Conservation (phyloP, 345 rosid species). For the Dipteronia dyeriana region DNA sequence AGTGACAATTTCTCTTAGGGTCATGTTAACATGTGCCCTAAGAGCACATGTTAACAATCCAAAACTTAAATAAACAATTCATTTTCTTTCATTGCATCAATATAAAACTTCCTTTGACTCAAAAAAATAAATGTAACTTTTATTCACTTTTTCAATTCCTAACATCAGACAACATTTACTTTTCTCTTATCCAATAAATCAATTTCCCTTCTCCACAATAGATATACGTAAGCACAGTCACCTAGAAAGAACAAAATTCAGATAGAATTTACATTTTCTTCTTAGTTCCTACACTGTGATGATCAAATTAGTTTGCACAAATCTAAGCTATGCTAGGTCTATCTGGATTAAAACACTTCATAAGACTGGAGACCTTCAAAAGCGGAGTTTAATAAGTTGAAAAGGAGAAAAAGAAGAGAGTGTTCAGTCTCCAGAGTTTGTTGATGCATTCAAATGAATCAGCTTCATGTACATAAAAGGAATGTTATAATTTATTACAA, state of each 20-base stretch:
- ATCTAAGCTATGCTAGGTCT: background rate
- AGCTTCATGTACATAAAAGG: background rate
- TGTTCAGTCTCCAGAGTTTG: background rate
- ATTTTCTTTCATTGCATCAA: no score
- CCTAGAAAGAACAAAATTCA: background rate
- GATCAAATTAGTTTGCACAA: background rate
- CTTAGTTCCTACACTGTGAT: background rate
- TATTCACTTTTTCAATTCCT: no score
- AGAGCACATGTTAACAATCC: no score
- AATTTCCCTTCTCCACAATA: background rate
- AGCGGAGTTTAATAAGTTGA: background rate
- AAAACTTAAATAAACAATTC: no score
- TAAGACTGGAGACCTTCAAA: background rate
- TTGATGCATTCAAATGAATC: background rate
- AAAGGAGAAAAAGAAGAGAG: background rate
- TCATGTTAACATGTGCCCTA: no score
- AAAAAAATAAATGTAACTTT: no score
- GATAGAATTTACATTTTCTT: background rate
- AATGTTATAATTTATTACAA: background rate
- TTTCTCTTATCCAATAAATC: background rate
- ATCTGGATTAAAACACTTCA: background rate
- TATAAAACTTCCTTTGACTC: no score
- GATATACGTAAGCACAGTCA: background rate
- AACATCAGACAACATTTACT: no score
- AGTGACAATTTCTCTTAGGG: background rate